phyloP scores from a whole-genome alignment of 805 yeast genomes.

The Spathaspora sp. region DNA sequence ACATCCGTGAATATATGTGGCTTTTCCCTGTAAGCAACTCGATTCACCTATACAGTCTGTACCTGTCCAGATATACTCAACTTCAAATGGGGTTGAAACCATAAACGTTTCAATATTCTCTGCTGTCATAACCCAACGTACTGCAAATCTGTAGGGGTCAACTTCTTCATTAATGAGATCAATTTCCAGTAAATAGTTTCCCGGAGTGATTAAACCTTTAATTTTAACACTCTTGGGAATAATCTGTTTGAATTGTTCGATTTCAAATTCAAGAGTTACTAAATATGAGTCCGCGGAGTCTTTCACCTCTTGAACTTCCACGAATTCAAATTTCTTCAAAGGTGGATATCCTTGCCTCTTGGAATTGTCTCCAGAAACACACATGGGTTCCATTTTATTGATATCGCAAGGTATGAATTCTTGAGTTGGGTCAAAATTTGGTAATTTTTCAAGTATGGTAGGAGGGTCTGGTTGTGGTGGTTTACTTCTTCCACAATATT shows the following conservation, averaged over 20 bases:
- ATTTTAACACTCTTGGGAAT: background rate
- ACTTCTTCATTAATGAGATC: background rate
- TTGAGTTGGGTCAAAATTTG: background rate
- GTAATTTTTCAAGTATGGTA: background rate
- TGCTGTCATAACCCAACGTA: background rate
- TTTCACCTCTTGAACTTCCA: background rate
- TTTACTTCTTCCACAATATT: background rate
- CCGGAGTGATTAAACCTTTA: background rate
- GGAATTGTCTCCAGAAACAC: background rate
- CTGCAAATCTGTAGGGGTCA: background rate
- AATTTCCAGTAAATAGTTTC: background rate
- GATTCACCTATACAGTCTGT: too few species aligned
- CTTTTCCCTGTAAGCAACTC: too few species aligned
- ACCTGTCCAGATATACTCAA: too few species aligned
- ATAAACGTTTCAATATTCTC: too few species aligned
- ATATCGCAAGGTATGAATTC: background rate
- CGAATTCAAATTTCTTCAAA: background rate
- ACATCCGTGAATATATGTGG: too few species aligned
- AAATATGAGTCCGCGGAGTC: background rate
- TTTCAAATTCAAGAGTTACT: background rate
- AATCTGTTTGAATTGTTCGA: background rate
- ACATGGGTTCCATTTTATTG: too few species aligned
- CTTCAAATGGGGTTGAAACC: too few species aligned
- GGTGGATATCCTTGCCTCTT: background rate
- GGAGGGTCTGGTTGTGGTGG: background rate